Conservation (phyloP, 140 eudicot genomes). For the Anethum foeniculum region DNA sequence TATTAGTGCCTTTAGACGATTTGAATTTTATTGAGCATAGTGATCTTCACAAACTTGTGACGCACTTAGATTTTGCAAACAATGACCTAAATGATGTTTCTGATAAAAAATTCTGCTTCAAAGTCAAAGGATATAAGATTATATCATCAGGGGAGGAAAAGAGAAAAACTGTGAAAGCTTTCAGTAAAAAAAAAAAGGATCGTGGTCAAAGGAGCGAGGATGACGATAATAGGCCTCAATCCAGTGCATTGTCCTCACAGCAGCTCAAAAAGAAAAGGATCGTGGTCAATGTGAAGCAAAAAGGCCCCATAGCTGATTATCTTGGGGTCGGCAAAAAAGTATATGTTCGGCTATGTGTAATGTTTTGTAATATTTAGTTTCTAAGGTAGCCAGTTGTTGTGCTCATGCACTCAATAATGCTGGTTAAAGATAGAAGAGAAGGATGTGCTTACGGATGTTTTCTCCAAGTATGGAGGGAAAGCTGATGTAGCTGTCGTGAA, state of each 20-base stretch:
- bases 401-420: conserved; percentile 17
- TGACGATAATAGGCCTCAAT: conserved; percentile 9
- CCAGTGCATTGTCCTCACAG: conserved; percentile 19
- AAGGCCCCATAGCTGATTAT: conserved; percentile 28
- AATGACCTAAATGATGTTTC: conserved; percentile 21
- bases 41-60: too few species aligned
- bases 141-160: conserved; percentile 15
- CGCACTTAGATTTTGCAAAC: too few species aligned
- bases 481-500: conserved; percentile 25
- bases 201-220: conserved; percentile 3
- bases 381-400: background rate
- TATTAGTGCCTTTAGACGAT: too few species aligned
- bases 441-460: conserved; percentile 64
- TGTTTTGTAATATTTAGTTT: background rate
- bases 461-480: conserved; percentile 56
- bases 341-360: background rate
- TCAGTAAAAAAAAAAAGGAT: too few species aligned
- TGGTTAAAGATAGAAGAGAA: conserved; percentile 71
- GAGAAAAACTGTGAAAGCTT: conserved; percentile 8
- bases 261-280: conserved; percentile 27
- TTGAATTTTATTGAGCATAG: too few species aligned
- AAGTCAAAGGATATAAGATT: conserved; percentile 26
- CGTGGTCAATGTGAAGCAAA: conserved; percentile 31
- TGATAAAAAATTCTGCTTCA: conserved; percentile 7
- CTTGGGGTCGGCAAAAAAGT: conserved; percentile 81